Percentiles rank a stretch among this genome's conserved stretches.
phyloP scores from a whole-genome alignment of 768 basidiomycete genomes.

The Kwoniella europaea region DNA sequence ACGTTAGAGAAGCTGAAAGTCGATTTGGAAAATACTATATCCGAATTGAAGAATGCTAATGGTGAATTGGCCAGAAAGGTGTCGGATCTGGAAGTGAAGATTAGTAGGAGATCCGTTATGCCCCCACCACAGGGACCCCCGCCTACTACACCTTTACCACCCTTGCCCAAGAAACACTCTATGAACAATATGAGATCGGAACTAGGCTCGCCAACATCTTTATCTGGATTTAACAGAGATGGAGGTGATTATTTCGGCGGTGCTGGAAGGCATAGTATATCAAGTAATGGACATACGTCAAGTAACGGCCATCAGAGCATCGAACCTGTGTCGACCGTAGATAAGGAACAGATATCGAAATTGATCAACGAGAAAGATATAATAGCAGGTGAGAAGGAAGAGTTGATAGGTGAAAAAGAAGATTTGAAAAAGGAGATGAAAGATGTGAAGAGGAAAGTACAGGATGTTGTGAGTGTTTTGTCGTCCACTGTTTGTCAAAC shows the following conservation, averaged over 20 bases:
- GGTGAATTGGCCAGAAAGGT: conserved; percentile 32
- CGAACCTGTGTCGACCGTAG: background rate
- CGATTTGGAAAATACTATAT: conserved; percentile 32
- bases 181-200: conserved; percentile 1
- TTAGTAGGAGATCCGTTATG: conserved; percentile 20
- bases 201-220: background rate
- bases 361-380: conserved; percentile 8
- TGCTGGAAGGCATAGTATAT: conserved; percentile 3
- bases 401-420: conserved; percentile 62
- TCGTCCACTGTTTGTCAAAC: background rate
- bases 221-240: conserved; percentile 4
- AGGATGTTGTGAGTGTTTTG: conserved; percentile 61
- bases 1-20: conserved; percentile 27
- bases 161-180: conserved; percentile 27
- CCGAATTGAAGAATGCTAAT: conserved; percentile 32
- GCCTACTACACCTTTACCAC: conserved; percentile 42
- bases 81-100: conserved; percentile 31
- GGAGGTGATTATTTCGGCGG: conserved; percentile 14
- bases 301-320: background rate
- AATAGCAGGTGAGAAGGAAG: conserved; percentile 72
- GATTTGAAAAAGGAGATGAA: conserved; percentile 40
- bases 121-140: conserved; percentile 49
- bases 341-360: conserved; percentile 2
- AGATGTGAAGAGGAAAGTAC: conserved; percentile 60
- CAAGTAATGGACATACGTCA: conserved; percentile 8